phyloP scores from a whole-genome alignment of 495 filamentous ascomycete species.

The Daldinia grandis region DNA sequence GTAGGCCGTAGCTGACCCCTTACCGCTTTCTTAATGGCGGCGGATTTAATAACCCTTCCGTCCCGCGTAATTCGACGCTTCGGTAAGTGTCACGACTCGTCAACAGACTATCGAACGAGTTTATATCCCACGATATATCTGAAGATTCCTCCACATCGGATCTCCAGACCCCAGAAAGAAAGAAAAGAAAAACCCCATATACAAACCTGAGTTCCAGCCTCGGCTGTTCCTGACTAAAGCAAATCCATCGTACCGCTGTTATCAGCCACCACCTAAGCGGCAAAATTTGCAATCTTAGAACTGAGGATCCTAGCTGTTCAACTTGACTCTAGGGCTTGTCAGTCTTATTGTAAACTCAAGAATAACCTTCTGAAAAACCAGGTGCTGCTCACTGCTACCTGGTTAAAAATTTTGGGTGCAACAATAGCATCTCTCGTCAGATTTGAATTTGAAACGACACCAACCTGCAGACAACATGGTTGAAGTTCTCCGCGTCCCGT shows the following conservation, averaged over 20 bases:
- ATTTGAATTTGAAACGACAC: conserved; percentile 21
- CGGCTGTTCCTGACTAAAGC: conserved; percentile 30
- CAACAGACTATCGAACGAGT: conserved; percentile 37
- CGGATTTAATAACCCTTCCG: conserved; percentile 36
- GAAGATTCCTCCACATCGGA: conserved; percentile 25
- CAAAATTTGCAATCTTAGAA: conserved; percentile 1
- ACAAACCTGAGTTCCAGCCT: conserved; percentile 23
- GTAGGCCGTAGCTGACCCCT: conserved; percentile 34
- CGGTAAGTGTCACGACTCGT: conserved; percentile 37
- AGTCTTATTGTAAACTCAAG: conserved; percentile 21
- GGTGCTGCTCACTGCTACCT: conserved; percentile 12
- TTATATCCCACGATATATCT: conserved; percentile 16
- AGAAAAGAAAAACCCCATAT: conserved; percentile 1
- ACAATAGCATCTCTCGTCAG: conserved; percentile 13
- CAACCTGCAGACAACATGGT: conserved; percentile 32
- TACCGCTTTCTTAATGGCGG: conserved; percentile 24
- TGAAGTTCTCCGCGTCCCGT: conserved; percentile 32
- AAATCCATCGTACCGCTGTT: conserved; percentile 29
- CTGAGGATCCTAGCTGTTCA: conserved; percentile 14
- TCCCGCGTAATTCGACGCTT: conserved; percentile 26
- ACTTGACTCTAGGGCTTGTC: conserved; percentile 16
- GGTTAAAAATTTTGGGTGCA: conserved; percentile 8
- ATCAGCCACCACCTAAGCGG: conserved; percentile 15
- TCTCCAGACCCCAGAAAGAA: conserved; percentile 16
- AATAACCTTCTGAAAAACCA: conserved; percentile 9